Evolutionary conservation across 192 early-diverging fungal genomes (phyloP), one percentile per base, ranked within the genome.

Genomic region (Irineochytrium annulatum): DNA sequence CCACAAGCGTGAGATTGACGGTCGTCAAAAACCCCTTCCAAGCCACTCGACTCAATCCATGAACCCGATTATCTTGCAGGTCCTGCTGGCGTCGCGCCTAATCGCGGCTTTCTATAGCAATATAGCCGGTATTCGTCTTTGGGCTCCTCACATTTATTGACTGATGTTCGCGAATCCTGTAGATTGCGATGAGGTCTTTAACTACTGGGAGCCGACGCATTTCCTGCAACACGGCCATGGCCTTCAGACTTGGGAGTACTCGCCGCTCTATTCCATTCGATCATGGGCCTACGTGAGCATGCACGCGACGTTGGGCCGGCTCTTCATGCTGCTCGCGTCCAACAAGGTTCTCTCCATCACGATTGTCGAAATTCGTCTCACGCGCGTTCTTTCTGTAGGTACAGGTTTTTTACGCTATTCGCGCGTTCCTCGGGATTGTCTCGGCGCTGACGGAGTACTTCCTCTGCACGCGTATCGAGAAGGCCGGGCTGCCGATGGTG

Each of bases 201-300:
- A 97, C 77, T 98, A 92, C 75, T 97, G 91, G 92, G 96, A 98
- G 67, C 89, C 93, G 11, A 77, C 87, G 27, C 94, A 98, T 65
- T 92, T 91, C 58, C 67, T 95, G 26, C 81, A 88, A 30, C 84
- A 90, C 61, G 90, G 92, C 0, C 69, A 26, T 13, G 96, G 94
- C 53, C 78, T 91, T 46, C 89, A 96, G 70, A 97, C 96, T 8
- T 98, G 96, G 96, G 96, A 98, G 67, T 97, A 97, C 66, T 86
- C 90, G 2, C 90, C 92, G 14, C 64, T 87, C n/a, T 93, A 78
- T 59, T 83, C 89, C 6, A 88, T 99, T 41, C 81, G 94, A 31
- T 93, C 91, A 13, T 99, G 89, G 83, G 80, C 77, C 3, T 97
- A 89, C 69, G 76, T 91, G 24, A 65, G 63, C 2, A 17, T 87